phyloP scores from a whole-genome alignment of 208 protist genomes.

The Leishmania guyanensis region DNA sequence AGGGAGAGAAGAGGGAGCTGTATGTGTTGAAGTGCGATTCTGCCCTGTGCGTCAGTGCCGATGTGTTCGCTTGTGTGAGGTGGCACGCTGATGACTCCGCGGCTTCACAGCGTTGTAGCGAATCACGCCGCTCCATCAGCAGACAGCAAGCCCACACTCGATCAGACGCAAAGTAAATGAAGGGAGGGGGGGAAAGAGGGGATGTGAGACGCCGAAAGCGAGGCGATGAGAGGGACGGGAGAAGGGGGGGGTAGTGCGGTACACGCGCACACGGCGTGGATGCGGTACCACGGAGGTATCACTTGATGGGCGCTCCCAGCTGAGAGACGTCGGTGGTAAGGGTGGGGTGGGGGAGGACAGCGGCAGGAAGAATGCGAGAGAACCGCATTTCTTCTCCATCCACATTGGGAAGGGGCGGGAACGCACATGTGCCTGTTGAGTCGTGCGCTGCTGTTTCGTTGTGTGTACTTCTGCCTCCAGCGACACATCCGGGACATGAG shows the following conservation, averaged over 20 bases:
- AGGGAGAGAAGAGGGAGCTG: not conserved
- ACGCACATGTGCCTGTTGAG: not conserved
- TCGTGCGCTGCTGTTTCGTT: not conserved
- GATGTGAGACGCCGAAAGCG: not conserved
- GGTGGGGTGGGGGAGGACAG: not conserved
- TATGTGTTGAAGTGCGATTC: not conserved
- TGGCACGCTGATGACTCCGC: not conserved
- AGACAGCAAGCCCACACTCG: not conserved
- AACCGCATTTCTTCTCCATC: not conserved
- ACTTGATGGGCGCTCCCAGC: not conserved
- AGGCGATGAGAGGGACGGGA: not conserved
- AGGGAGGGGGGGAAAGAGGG: not conserved
- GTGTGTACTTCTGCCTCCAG: not conserved
- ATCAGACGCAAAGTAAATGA: not conserved
- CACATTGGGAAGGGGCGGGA: not conserved
- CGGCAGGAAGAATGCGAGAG: not conserved
- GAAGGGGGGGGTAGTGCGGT: not conserved
- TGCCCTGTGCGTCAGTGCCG: not conserved
- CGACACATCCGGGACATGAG: not conserved
- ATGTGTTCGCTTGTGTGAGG: conserved; percentile 12
- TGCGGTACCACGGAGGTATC: not conserved
- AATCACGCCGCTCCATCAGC: not conserved
- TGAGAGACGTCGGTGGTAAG: not conserved
- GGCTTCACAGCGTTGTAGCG: not conserved
- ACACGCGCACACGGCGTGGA: not conserved